Evolutionary conservation across 129 eudicot species (phyloP).

Genomic region (Flaveria trinervia): DNA sequence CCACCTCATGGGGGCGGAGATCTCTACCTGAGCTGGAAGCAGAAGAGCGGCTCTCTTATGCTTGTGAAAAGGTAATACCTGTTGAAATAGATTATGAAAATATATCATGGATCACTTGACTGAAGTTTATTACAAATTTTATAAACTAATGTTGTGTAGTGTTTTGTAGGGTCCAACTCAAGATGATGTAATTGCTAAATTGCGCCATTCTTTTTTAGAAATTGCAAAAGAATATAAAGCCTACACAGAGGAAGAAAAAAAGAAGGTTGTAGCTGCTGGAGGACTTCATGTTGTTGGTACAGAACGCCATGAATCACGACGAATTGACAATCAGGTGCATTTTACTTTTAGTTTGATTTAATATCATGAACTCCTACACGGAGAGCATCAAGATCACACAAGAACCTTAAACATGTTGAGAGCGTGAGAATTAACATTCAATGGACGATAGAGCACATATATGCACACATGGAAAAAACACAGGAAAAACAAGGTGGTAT

Average conservation of each 20-base stretch:
- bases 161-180: conserved; percentile 83
- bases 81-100: conserved; percentile 16
- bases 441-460: not conserved
- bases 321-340: conserved; percentile 96
- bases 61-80: conserved; percentile 88
- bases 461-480: not conserved
- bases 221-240: conserved; percentile 82
- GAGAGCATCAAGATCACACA: not conserved
- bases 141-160: conserved; percentile 21
- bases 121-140: conserved; percentile 13
- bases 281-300: conserved; percentile 99
- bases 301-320: conserved; percentile 99
- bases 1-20: conserved; percentile 86
- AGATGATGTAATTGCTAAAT: conserved; percentile 84
- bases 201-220: conserved; percentile 80
- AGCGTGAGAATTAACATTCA: not conserved
- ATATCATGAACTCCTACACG: not conserved
- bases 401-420: not conserved
- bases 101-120: conserved; percentile 4
- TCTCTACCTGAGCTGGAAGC: conserved; percentile 96
- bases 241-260: conserved; percentile 79
- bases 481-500: not conserved
- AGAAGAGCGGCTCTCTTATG: conserved; percentile 92
- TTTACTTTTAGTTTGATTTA: conserved; percentile 10
- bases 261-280: conserved; percentile 93